Conservation (phyloP, 768 basidiomycete genomes). For the Lactifluus pinguis region DNA sequence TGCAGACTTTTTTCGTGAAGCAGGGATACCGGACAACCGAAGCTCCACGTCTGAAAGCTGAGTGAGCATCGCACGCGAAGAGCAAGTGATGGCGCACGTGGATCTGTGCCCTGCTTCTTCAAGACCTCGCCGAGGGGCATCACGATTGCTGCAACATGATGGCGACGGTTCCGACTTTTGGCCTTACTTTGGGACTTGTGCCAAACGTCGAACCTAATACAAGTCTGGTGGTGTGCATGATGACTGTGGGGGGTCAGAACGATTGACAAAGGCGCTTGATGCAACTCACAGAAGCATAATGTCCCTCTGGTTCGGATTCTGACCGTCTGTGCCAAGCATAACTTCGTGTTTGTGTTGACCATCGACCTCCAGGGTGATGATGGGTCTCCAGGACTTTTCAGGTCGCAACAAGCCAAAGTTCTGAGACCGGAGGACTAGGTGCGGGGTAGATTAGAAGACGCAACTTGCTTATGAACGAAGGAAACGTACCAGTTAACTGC, state of each 20-base stretch:
- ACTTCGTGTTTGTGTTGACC: slow-evolving; percentile 46
- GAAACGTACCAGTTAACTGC: slow-evolving; percentile 23
- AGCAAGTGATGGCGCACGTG: slow-evolving; percentile 30
- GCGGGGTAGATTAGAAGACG: neutral
- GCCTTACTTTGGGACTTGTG: slow-evolving; percentile 48
- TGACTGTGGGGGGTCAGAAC: slow-evolving; percentile 26
- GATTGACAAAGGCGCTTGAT: neutral
- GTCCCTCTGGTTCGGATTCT: slow-evolving; percentile 56
- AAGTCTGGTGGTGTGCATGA: slow-evolving; percentile 31
- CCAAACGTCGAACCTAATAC: slow-evolving; percentile 47
- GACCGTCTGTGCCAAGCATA: slow-evolving; percentile 56
- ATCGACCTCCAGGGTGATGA: slow-evolving; percentile 49
- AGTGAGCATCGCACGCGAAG: neutral
- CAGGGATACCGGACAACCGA: slow-evolving; percentile 6
- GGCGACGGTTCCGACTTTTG: slow-evolving; percentile 48
- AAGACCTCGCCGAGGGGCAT: slow-evolving; percentile 46
- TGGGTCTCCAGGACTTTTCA: slow-evolving; percentile 60
- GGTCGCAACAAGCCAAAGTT: slow-evolving; percentile 38
- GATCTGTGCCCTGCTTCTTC: slow-evolving; percentile 38
- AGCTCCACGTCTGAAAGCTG: slow-evolving; percentile 10
- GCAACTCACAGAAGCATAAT: slow-evolving; percentile 44
- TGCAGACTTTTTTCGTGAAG: slow-evolving; percentile 9
- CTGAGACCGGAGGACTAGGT: slow-evolving; percentile 32
- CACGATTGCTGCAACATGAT: slow-evolving; percentile 42
- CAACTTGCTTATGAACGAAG: neutral